Conservation (phyloP, 345 rosid genomes). For the Kernera saxatilis region DNA sequence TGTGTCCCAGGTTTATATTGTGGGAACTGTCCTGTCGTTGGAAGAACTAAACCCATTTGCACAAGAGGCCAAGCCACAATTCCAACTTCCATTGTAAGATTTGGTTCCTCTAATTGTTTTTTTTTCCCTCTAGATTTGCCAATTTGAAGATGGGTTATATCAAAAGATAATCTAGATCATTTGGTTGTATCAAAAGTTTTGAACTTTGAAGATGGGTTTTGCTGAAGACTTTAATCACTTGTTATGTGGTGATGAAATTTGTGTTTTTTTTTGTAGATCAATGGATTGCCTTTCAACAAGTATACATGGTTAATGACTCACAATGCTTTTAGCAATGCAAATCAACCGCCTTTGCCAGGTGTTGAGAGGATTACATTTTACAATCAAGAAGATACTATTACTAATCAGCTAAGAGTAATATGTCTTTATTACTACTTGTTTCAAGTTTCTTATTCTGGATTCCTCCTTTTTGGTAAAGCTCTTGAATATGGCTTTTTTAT, state of each 20-base stretch:
- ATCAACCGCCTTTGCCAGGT: conserved; percentile 71
- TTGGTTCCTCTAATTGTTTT: background rate
- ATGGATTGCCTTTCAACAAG: conserved; percentile 85
- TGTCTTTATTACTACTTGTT: background rate
- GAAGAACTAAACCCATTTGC: conserved; percentile 68
- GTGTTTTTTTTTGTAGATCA: conserved; percentile 37
- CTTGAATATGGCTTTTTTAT: background rate
- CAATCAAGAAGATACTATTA: conserved; percentile 90
- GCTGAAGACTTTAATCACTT: background rate
- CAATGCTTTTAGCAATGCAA: conserved; percentile 86
- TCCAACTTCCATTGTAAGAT: conserved; percentile 68
- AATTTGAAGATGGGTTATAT: conserved; percentile 1
- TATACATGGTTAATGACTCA: conserved; percentile 95
- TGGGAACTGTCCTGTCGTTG: conserved; percentile 78
- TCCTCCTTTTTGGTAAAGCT: background rate
- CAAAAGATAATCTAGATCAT: background rate
- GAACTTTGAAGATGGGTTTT: conserved; percentile 3
- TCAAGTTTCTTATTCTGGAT: background rate
- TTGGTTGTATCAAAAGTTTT: background rate
- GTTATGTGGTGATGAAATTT: background rate
- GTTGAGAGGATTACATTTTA: conserved; percentile 82
- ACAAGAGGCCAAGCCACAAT: conserved; percentile 80
- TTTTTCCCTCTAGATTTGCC: background rate
- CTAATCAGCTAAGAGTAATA: conserved; percentile 75
- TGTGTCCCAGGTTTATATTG: conserved; percentile 78